Conservation (phyloP, 768 basidiomycete species). For the Pleurotus citrinopileatus region DNA sequence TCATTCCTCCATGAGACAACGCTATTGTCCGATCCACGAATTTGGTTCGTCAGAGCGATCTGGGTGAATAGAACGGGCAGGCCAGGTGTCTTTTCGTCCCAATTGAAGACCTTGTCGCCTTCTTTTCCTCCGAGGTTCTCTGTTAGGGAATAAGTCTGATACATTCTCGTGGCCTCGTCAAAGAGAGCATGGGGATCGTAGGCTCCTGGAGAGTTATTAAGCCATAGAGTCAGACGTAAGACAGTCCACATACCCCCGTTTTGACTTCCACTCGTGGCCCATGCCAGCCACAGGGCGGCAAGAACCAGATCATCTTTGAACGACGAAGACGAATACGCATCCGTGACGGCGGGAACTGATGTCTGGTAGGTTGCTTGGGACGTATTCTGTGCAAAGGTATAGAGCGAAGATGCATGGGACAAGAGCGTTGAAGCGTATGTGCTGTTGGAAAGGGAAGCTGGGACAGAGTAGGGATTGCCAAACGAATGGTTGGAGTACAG, state of each 20-base stretch:
- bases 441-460: constrained; percentile 67
- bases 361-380: constrained; percentile 62
- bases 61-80: constrained; percentile 75
- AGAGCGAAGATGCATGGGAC: constrained; percentile 72
- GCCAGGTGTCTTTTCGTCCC: constrained; percentile 84
- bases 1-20: constrained; percentile 63
- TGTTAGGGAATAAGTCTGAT: constrained; percentile 23
- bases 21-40: constrained; percentile 44
- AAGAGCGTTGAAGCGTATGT: constrained; percentile 72
- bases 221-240: background rate
- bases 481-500: constrained; percentile 69
- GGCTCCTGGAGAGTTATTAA: background rate
- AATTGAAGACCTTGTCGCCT: constrained; percentile 64
- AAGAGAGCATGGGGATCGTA: background rate
- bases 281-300: constrained; percentile 74
- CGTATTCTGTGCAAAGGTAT: constrained; percentile 71
- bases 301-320: constrained; percentile 75
- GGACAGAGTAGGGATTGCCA: constrained; percentile 45
- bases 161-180: constrained; percentile 36
- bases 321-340: constrained; percentile 68
- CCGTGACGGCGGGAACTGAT: constrained; percentile 60
- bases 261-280: constrained; percentile 43
- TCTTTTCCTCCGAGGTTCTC: constrained; percentile 40
- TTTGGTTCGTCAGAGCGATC: constrained; percentile 55
- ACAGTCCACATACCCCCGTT: background rate